Evolutionary conservation across 1,284 basidiomycete genomes (phyloP), one percentile per base, ranked within the genome.

Genomic region (Xerocomus subilludens): DNA sequence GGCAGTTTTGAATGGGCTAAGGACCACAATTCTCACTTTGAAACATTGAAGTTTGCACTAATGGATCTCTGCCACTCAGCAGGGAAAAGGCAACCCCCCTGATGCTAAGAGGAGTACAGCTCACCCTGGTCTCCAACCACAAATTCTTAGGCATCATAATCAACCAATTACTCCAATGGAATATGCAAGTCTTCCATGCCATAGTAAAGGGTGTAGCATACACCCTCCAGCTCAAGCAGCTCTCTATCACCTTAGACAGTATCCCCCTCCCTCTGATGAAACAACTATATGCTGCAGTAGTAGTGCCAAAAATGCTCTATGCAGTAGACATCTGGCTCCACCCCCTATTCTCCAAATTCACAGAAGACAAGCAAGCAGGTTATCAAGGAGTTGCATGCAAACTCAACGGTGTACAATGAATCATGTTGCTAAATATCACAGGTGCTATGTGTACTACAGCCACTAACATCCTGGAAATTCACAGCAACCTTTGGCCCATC

Each of bases 271-370:
- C 30, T 2, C 30, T 74, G 2, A 38, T n/a, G n/a, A n/a, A n/a
- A n/a, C n/a, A n/a, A n/a, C n/a, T n/a, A n/a, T n/a, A n/a, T n/a
- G n/a, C n/a, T 72, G 4, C 4, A 65, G 2, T 77, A 78, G 3
- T 71, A 82, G 0, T 85, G 83, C 67, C 80, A 2, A 76, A 79
- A 25, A 80, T 84, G 76, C 63, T 81, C 0, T 85, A 85, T 38
- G 80, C 81, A 5, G 73, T 80, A 0, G 78, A 83, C 30, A 66
- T 87, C 2, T 87, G 78, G 76, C 76, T 74, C 58, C 72, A 21
- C 16, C 79, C 65, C 65, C 69, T 65, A 2, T 70, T 35, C 53
- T n/a, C 49, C 7, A 27, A 60, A 21, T 6, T 9, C 18, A 21
- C 33, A 10, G 23, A 25, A 27, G 13, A 53, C 18, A 13, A 27